phyloP scores from a whole-genome alignment of 768 basidiomycete genomes.

The Lentinula raphanica region DNA sequence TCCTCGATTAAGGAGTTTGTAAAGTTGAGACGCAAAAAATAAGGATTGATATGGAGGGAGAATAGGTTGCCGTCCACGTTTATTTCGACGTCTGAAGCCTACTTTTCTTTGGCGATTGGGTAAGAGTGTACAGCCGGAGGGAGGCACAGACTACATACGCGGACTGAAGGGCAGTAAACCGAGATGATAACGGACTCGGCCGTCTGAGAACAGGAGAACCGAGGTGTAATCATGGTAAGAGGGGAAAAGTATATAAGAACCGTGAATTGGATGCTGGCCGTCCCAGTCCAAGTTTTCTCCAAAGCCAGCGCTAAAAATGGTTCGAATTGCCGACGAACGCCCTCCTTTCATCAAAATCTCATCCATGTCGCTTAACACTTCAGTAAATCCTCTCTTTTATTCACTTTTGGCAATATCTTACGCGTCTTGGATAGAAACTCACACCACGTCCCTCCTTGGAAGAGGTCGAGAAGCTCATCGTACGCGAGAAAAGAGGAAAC shows the following conservation, averaged over 20 bases:
- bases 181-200: constrained; percentile 47
- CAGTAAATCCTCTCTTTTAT: constrained; percentile 28
- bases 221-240: constrained; percentile 65
- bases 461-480: constrained; percentile 71
- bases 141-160: constrained; percentile 37
- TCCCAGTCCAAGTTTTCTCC: neutral
- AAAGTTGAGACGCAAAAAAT: constrained; percentile 79
- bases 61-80: constrained; percentile 66
- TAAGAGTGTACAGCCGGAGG: neutral
- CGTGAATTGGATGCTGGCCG: neutral
- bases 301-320: constrained; percentile 1
- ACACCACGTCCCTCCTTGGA: constrained; percentile 67
- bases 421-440: constrained; percentile 44
- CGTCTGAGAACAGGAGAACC: constrained; percentile 66
- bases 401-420: neutral
- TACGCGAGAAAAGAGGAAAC: constrained; percentile 82
- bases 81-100: constrained; percentile 82
- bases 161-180: constrained; percentile 68
- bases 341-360: neutral
- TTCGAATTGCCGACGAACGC: neutral
- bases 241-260: neutral
- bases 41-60: constrained; percentile 76
- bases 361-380: constrained; percentile 40
- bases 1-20: constrained; percentile 61
- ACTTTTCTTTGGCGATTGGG: constrained; percentile 22